Evolutionary conservation across 495 filamentous ascomycete genomes (phyloP).

Genomic region (Penicillium robsamsonii): DNA sequence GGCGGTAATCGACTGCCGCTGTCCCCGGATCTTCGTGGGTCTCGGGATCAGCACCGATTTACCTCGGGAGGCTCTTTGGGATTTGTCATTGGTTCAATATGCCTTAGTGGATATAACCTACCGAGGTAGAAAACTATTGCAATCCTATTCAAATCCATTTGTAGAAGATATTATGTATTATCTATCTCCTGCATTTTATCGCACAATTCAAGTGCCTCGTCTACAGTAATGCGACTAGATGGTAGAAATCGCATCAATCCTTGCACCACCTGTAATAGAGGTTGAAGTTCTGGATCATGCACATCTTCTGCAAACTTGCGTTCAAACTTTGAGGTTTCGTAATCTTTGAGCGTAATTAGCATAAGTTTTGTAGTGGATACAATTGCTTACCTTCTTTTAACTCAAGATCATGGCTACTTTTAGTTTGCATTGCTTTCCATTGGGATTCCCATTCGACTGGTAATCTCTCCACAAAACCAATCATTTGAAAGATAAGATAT

Average conservation of each 20-base stretch:
- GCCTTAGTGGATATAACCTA: neutral
- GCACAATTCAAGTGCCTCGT: neutral
- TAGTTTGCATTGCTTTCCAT: slow-evolving; percentile 17
- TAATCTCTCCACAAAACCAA: slow-evolving; percentile 19
- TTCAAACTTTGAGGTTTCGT: slow-evolving; percentile 6
- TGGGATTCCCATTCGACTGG: slow-evolving; percentile 22
- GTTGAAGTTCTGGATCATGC: slow-evolving; percentile 7
- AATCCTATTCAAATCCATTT: neutral
- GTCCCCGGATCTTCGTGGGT: neutral
- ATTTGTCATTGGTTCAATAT: neutral
- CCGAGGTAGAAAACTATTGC: neutral
- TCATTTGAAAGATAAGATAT: slow-evolving; percentile 17
- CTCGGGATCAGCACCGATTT: neutral
- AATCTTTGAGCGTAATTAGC: slow-evolving; percentile 11
- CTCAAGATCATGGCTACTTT: slow-evolving; percentile 10
- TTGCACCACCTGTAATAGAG: slow-evolving; percentile 12
- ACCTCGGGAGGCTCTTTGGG: neutral
- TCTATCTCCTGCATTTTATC: neutral
- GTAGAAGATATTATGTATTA: neutral
- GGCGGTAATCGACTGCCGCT: neutral
- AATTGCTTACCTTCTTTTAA: slow-evolving; percentile 16
- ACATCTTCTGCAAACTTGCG: slow-evolving; percentile 9
- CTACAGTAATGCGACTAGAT: neutral
- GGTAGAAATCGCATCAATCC: slow-evolving; percentile 17
- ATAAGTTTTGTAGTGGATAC: neutral